Conservation (phyloP, 2,329 filamentous ascomycete genomes). For the Ceratocystis eucalypticola region DNA sequence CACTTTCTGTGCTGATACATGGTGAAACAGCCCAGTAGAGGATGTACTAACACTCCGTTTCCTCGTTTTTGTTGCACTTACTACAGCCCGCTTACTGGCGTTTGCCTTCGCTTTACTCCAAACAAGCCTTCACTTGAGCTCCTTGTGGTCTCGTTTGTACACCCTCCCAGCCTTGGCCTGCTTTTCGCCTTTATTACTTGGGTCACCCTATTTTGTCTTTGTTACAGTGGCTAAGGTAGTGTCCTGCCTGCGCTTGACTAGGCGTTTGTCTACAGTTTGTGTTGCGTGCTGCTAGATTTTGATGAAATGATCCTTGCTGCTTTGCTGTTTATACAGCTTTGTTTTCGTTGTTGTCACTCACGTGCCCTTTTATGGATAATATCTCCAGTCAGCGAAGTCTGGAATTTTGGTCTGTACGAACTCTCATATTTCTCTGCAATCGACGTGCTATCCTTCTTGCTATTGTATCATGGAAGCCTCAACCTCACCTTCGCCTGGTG, state of each 20-base stretch:
- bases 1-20: neutral
- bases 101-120: neutral
- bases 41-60: neutral
- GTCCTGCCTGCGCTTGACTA: neutral
- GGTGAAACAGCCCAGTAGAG: neutral
- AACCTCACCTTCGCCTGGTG: neutral
- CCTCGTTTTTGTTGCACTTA: neutral
- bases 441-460: neutral
- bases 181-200: neutral
- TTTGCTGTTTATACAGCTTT: neutral
- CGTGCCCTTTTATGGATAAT: constrained; percentile 9
- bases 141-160: neutral
- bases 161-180: neutral
- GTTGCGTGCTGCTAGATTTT: neutral
- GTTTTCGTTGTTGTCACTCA: neutral
- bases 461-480: neutral
- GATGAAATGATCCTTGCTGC: constrained; percentile 1
- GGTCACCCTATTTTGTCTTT: neutral
- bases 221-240: neutral
- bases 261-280: neutral
- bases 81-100: neutral
- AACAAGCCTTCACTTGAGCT: neutral
- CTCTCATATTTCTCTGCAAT: neutral
- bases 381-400: neutral
- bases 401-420: neutral